A percentile compares a stretch with the other conserved stretches of the same genome.
Evolutionary conservation across 768 basidiomycete genomes (phyloP).

Genomic region (Calocera viscosa): DNA sequence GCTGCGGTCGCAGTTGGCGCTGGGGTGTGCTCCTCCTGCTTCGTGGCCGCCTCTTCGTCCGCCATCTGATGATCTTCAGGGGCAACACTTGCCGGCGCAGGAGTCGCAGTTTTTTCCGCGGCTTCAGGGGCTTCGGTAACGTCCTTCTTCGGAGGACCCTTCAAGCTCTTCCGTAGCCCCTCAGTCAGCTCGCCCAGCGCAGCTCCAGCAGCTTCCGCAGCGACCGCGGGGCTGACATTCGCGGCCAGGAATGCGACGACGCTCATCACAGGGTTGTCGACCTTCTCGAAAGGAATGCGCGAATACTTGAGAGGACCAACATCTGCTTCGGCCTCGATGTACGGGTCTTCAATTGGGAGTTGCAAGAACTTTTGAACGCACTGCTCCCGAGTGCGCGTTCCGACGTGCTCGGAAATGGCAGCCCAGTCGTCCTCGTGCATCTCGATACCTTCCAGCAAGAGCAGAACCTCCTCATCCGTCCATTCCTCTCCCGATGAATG

Average conservation of each 20-base stretch:
- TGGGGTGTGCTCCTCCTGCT: slow-evolving; percentile 17
- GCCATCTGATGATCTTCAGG: slow-evolving; percentile 14
- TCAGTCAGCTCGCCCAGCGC: slow-evolving; percentile 72
- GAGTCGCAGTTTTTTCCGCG: slow-evolving; percentile 11
- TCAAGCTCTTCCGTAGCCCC: slow-evolving; percentile 32
- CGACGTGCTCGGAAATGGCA: slow-evolving; percentile 83
- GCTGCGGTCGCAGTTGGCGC: slow-evolving; percentile 14
- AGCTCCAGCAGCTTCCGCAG: slow-evolving; percentile 85
- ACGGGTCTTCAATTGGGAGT: slow-evolving; percentile 92
- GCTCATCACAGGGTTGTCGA: slow-evolving; percentile 97
- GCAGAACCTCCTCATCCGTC: slow-evolving; percentile 79
- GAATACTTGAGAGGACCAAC: slow-evolving; percentile 65
- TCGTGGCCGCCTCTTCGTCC: slow-evolving; percentile 9
- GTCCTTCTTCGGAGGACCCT: slow-evolving; percentile 19
- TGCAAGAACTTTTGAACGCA: slow-evolving; percentile 93
- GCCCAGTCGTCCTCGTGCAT: slow-evolving; percentile 99
- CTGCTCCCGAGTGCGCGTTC: slow-evolving; percentile 80
- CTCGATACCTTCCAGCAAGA: slow-evolving; percentile 90
- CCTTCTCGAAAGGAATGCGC: slow-evolving; percentile 79
- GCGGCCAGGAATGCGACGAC: slow-evolving; percentile 95
- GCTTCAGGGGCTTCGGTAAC: slow-evolving; percentile 30
- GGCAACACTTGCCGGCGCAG: slow-evolving; percentile 16
- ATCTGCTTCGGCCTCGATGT: slow-evolving; percentile 60
- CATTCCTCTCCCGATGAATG: slow-evolving; percentile 45
- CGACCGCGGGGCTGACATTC: slow-evolving; percentile 78